Conservation (phyloP, 345 rosid genomes). For the Moricandia arvensis region DNA sequence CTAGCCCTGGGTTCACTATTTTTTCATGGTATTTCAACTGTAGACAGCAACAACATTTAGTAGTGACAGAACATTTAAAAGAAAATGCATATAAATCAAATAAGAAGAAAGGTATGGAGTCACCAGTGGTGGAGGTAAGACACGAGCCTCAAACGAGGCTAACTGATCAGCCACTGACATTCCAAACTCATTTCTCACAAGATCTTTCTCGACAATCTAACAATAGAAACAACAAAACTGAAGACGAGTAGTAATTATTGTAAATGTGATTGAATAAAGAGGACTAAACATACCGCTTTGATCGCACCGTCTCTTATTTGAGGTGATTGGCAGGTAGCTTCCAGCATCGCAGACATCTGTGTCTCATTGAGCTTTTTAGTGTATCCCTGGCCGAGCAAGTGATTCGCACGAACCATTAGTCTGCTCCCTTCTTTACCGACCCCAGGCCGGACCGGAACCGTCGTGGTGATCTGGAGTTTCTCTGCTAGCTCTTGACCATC, state of each 20-base stretch:
- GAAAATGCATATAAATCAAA: background rate
- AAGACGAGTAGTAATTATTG: conserved; percentile 7
- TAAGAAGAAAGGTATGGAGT: background rate
- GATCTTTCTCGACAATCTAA: conserved; percentile 38
- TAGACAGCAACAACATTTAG: background rate
- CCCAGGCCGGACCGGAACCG: conserved; percentile 43
- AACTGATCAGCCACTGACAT: conserved; percentile 43
- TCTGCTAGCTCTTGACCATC: background rate
- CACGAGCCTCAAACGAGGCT: conserved; percentile 25
- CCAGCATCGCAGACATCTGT: conserved; percentile 57
- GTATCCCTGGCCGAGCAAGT: conserved; percentile 67
- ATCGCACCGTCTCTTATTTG: conserved; percentile 35
- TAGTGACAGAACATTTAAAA: background rate
- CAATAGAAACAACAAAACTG: background rate
- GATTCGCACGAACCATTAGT: conserved; percentile 54
- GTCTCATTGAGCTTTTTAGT: conserved; percentile 54
- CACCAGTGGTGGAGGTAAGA: conserved; percentile 65
- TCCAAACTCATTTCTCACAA: conserved; percentile 55
- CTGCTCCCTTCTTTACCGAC: conserved; percentile 42
- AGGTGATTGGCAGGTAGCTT: conserved; percentile 81
- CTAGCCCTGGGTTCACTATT: conserved; percentile 48
- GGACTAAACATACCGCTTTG: conserved; percentile 7
- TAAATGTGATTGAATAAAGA: conserved; percentile 4
- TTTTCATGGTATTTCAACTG: conserved; percentile 68
- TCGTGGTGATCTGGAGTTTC: conserved; percentile 9